A percentile compares a stretch with the other conserved stretches of the same genome.
phyloP scores from a whole-genome alignment of 1,139 yeast species.

The Magnusiomyces starmeri region DNA sequence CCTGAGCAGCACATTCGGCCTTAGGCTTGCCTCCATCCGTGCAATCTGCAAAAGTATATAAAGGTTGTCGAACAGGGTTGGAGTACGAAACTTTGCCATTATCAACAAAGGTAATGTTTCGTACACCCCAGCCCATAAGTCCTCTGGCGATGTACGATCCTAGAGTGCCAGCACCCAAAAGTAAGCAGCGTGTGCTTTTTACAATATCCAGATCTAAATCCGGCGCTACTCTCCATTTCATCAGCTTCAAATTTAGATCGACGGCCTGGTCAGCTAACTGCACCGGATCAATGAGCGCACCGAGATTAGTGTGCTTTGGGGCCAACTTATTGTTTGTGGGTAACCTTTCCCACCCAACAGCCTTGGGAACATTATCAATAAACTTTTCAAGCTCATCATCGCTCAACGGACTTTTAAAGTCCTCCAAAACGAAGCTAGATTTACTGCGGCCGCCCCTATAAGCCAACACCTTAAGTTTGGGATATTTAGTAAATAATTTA shows the following conservation, averaged over 20 bases:
- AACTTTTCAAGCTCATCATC: conserved; percentile 7
- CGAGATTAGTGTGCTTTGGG: conserved; percentile 78
- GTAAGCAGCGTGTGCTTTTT: conserved; percentile 52
- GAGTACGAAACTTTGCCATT: conserved; percentile 83
- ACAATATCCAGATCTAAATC: conserved; percentile 60
- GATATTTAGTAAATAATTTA: conserved; percentile 9
- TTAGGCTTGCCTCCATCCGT: conserved; percentile 63
- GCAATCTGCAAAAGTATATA: conserved; percentile 72
- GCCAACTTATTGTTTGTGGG: conserved; percentile 62
- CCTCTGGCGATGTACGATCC: conserved; percentile 89
- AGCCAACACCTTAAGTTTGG: conserved; percentile 22
- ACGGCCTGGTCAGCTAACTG: conserved; percentile 87
- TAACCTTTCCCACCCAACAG: conserved; percentile 81
- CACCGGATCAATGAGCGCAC: conserved; percentile 69
- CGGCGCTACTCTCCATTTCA: conserved; percentile 97
- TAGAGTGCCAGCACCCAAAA: conserved; percentile 94
- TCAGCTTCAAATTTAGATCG: conserved; percentile 77
- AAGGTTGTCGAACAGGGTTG: conserved; percentile 91
- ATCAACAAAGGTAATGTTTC: conserved; percentile 79
- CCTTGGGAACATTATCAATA: conserved; percentile 27
- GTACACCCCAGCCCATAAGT: conserved; percentile 89
- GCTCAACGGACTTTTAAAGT: conserved; percentile 1
- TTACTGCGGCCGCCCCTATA: conserved; percentile 20
- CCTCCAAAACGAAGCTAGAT: conserved; percentile 6
- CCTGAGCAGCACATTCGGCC: conserved; percentile 69